Evolutionary conservation across 306 rosid genomes (phyloP), one percentile per base, ranked within the genome.

Genomic region (Vicia villosa): DNA sequence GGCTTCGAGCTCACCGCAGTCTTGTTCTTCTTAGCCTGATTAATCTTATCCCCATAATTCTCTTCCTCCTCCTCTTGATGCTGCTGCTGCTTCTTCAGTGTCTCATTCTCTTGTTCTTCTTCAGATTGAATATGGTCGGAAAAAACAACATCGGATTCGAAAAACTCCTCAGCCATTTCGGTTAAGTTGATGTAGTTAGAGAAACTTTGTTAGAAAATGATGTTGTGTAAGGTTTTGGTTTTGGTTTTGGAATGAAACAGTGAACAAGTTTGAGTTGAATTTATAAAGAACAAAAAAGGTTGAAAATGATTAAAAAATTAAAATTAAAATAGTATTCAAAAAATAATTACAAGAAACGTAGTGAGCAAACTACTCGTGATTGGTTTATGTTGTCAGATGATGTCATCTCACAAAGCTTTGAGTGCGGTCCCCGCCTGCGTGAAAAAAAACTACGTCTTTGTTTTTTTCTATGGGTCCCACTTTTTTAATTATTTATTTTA

Each of bases 101-200:
- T 14, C 12, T 6, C 6, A 10, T 26, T 37, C n/a, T 52, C 20
- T 22, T 52, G 15, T 5, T 52, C 32, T 22, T 52, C 32, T 5
- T 52, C 32, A 5, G 34, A 3, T 52, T 22, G 9, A 52, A 21
- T 21, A 15, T 21, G 8, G 16, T 52, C 47, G 61, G 94, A 63
- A 79, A 94, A 91, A 70, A 88, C 69, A 36, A 87, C 79, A 21
- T 94, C 95, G 28, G 97, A 89, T 74, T 94, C 99, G 10, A 76
- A 77, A 63, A 85, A 80, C 51, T 91, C 97, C 10, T 81, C 77
- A 1, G 85, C 68, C 82, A 81, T 81, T 34, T 34, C 8, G 38
- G 8, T 34, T 34, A 9, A 34, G 28, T 45, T 43, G 60, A 0
- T 50, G 14, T 19, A 17, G 12, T 49, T 2, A 17, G 1, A 24